Evolutionary conservation across 257 asterid species (phyloP).

Genomic region (Schizonepeta tenuifolia): DNA sequence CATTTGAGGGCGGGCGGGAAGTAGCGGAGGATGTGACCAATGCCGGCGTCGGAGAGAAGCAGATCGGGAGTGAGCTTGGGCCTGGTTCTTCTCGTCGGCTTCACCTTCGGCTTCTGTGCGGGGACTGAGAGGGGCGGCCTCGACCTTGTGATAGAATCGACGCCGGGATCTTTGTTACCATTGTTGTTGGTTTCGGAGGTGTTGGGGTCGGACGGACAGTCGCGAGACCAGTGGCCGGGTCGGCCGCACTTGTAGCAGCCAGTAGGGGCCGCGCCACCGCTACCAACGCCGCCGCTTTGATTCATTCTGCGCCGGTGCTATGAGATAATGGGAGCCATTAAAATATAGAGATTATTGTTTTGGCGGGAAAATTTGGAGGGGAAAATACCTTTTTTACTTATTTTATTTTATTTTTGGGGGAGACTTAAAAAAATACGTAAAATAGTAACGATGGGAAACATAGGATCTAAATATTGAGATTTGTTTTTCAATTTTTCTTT

Average conservation of each 20-base stretch:
- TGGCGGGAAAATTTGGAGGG: constrained; percentile 40
- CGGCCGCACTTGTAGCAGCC: constrained; percentile 98
- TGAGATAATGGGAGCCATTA: neutral
- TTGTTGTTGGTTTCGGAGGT: constrained; percentile 19
- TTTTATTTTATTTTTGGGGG: neutral
- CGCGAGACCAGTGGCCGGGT: constrained; percentile 98
- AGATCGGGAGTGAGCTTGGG: constrained; percentile 90
- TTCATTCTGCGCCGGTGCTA: constrained; percentile 43
- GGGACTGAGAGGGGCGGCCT: constrained; percentile 40
- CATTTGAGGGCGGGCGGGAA: constrained; percentile 80
- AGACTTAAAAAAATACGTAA: too few species aligned
- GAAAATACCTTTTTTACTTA: neutral
- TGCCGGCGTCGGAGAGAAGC: constrained; percentile 79
- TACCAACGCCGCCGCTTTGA: constrained; percentile 42
- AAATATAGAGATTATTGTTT: neutral
- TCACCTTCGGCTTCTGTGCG: constrained; percentile 57
- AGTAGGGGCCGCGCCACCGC: constrained; percentile 68
- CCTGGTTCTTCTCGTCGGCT: constrained; percentile 50
- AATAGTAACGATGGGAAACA: too few species aligned
- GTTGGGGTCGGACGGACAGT: constrained; percentile 68
- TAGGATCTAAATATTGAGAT: too few species aligned
- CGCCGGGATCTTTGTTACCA: constrained; percentile 6
- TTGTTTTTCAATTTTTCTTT: too few species aligned
- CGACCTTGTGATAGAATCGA: constrained; percentile 28
- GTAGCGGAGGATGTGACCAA: constrained; percentile 84